Percentiles rank a stretch among this genome's conserved stretches.
These are phyloP conservation scores for Colletotrichum graminicola DNA, from an alignment of 2,329 filamentous ascomycete species.

Conservation along the genomic window DNA sequence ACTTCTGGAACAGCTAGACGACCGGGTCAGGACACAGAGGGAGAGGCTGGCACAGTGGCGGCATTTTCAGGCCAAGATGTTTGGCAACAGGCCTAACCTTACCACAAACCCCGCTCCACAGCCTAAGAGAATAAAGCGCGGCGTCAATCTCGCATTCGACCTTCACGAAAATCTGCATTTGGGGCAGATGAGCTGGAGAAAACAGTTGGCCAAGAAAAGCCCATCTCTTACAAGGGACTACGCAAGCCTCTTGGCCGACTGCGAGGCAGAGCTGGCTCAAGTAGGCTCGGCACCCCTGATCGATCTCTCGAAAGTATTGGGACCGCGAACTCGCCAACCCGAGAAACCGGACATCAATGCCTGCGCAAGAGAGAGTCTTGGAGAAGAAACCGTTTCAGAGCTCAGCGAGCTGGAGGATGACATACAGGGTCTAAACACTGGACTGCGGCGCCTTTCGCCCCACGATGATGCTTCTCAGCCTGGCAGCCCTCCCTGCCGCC, in stretches of 20 bases:
- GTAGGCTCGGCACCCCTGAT: conserved; percentile 44
- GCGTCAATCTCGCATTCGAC: conserved; percentile 67
- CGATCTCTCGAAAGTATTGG: conserved; percentile 45
- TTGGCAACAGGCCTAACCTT: conserved; percentile 48
- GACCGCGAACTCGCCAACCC: conserved; percentile 28
- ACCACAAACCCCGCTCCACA: conserved; percentile 45
- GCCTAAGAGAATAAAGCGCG: conserved; percentile 50
- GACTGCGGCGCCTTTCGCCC: conserved; percentile 22
- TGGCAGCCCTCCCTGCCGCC: conserved; percentile 3
- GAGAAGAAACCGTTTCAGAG: conserved; percentile 58
- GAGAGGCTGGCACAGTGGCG: conserved; percentile 80
- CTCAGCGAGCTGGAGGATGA: conserved; percentile 68
- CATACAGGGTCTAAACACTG: conserved; percentile 28
- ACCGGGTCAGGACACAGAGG: conserved; percentile 74
- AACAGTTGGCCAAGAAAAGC: conserved; percentile 42
- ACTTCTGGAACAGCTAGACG: conserved; percentile 78
- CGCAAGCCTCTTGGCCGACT: conserved; percentile 54
- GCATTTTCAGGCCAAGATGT: conserved; percentile 68
- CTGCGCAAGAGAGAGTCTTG: conserved; percentile 34
- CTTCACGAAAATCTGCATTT: conserved; percentile 63
- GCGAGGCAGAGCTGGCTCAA: conserved; percentile 57
- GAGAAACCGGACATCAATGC: conserved; percentile 35
- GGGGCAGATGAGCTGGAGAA: conserved; percentile 51
- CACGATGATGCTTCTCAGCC: conserved; percentile 11
- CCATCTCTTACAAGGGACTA: conserved; percentile 57